Percentiles rank a stretch among this genome's conserved stretches.
These are phyloP conservation scores for Penicillium cataractarum DNA, from an alignment of 495 filamentous ascomycete genomes.

Conservation along the genomic window DNA sequence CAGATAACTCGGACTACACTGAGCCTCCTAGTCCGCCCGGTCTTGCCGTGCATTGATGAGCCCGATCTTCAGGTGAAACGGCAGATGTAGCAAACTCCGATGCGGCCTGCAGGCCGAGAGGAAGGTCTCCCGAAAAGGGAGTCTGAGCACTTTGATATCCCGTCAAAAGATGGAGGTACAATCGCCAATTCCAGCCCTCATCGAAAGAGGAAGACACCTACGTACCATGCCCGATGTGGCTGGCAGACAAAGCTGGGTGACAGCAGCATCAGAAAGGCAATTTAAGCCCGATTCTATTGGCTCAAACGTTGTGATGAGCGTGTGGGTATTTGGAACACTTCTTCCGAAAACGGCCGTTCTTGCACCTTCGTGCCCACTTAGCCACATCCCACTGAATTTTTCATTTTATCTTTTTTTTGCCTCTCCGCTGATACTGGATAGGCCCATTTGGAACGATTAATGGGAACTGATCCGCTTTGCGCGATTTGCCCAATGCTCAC, in stretches of 20 bases:
- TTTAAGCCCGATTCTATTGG: conserved; percentile 4
- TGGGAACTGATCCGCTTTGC: conserved; percentile 5
- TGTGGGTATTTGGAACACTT: conserved; percentile 5
- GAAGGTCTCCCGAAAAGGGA: conserved; percentile 2
- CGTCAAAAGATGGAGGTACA: not conserved
- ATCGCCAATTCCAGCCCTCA: not conserved
- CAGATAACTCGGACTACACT: not conserved
- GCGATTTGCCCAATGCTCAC: conserved; percentile 3
- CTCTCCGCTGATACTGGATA: not conserved
- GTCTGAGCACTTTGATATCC: not conserved
- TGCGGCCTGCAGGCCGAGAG: not conserved
- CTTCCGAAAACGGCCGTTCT: conserved; percentile 7
- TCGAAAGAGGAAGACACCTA: not conserved
- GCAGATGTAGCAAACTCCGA: not conserved
- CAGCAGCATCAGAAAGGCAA: conserved; percentile 6
- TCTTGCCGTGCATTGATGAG: conserved; percentile 3
- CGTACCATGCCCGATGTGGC: not conserved
- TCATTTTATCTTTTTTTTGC: not conserved
- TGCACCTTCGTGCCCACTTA: conserved; percentile 1
- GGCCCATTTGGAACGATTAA: not conserved
- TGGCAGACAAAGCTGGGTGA: conserved; percentile 1
- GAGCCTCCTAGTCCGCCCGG: conserved; percentile 2
- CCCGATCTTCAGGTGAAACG: conserved; percentile 8
- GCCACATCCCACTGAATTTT: not conserved
- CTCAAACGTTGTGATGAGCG: not conserved